Conservation (phyloP, 352 stramenopile genomes). For the Globisporangium irregulare region DNA sequence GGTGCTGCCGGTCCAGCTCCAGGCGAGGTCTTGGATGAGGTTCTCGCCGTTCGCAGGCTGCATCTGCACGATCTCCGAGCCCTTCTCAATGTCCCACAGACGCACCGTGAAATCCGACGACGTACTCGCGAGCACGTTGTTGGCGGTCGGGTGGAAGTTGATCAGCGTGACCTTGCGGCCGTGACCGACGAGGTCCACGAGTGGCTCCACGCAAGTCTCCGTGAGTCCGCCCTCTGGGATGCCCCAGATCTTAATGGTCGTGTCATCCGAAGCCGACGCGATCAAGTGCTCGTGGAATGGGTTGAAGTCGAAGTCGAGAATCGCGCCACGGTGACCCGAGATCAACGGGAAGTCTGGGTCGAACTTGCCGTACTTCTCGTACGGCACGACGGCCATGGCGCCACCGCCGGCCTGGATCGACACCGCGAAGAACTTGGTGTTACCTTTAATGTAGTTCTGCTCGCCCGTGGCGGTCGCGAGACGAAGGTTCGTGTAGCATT, state of each 20-base stretch:
- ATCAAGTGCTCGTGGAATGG: constrained; percentile 97
- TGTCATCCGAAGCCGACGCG: constrained; percentile 96
- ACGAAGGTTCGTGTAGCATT: constrained; percentile 90
- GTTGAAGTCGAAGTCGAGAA: constrained; percentile 99
- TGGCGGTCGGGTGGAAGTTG: constrained; percentile 97
- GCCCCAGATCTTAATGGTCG: constrained; percentile 97
- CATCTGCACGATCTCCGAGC: constrained; percentile 89
- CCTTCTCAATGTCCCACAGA: constrained; percentile 99
- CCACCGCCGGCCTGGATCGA: constrained; percentile 88
- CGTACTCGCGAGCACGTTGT: constrained; percentile 96
- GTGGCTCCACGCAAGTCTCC: constrained; percentile 92
- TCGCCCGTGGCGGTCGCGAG: constrained; percentile 97
- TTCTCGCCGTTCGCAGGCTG: constrained; percentile 71
- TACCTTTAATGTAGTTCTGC: constrained; percentile 99
- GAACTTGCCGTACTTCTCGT: constrained; percentile 95
- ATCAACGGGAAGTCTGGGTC: constrained; percentile 93
- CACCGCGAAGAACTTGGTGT: constrained; percentile 99
- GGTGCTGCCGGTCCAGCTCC: constrained; percentile 95
- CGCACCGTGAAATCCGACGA: constrained; percentile 96
- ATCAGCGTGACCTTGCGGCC: constrained; percentile 96
- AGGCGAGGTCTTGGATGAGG: constrained; percentile 97
- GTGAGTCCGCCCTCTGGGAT: constrained; percentile 94
- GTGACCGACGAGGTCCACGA: constrained; percentile 97
- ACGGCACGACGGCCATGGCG: constrained; percentile 92
- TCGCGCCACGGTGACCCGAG: constrained; percentile 93